Conservation (phyloP, 2,329 filamentous ascomycete genomes). For the Apiospora rasikravindrae region DNA sequence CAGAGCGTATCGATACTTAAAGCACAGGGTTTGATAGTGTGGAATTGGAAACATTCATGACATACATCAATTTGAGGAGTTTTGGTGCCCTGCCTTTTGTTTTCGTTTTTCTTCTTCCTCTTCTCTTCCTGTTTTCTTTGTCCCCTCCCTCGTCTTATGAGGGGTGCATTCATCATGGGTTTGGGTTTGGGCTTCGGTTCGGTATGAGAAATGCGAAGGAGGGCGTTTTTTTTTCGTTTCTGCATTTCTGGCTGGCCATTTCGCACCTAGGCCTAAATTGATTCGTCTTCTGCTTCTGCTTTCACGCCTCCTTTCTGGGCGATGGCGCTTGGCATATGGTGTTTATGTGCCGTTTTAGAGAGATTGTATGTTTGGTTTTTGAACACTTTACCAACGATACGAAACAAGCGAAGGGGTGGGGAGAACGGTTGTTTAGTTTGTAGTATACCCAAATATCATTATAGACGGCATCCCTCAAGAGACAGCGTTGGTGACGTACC, state of each 20-base stretch:
- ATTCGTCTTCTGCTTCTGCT: not conserved
- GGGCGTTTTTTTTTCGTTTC: not conserved
- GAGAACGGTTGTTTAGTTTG: not conserved
- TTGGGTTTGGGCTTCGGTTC: not conserved
- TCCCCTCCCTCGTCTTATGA: not conserved
- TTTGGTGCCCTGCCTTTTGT: not conserved
- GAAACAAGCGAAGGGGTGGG: not conserved
- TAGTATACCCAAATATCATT: conserved; percentile 11
- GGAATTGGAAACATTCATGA: not conserved
- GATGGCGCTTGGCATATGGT: not conserved
- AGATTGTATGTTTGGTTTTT: not conserved
- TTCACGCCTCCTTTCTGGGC: not conserved
- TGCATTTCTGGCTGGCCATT: not conserved
- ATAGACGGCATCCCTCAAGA: conserved; percentile 6
- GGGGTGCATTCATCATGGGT: not conserved
- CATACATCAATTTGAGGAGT: not conserved
- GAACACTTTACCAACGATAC: not conserved
- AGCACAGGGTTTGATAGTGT: conserved; percentile 22
- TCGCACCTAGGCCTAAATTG: not conserved
- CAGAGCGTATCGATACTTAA: not conserved
- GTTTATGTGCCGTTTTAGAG: not conserved
- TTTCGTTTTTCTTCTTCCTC: no score
- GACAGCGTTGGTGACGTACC: not conserved
- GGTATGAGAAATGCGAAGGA: not conserved
- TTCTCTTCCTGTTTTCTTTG: not conserved